Conservation (phyloP, 1,139 yeast species). For the Yamadazyma diospyri region DNA sequence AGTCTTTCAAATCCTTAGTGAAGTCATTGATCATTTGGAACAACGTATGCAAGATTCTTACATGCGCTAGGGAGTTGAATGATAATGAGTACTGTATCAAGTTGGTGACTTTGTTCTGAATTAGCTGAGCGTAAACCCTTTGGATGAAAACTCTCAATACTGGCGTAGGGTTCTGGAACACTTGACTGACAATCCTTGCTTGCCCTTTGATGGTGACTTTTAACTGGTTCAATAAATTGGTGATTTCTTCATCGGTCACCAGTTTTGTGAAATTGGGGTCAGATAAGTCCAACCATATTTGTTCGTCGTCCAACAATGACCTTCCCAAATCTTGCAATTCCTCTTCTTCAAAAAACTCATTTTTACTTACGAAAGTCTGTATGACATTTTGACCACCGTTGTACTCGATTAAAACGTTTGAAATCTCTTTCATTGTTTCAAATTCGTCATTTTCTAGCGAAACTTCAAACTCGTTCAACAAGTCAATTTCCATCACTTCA, state of each 20-base stretch:
- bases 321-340: conserved; percentile 33
- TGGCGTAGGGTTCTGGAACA: conserved; percentile 62
- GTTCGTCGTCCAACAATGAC: conserved; percentile 36
- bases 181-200: conserved; percentile 67
- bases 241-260: conserved; percentile 33
- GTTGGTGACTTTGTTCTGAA: conserved; percentile 64
- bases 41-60: conserved; percentile 68
- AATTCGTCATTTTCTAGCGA: conserved; percentile 59
- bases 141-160: conserved; percentile 72
- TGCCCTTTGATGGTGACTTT: conserved; percentile 57
- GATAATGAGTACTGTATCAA: conserved; percentile 64
- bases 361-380: conserved; percentile 78
- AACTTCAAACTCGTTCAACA: conserved; percentile 54
- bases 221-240: conserved; percentile 31
- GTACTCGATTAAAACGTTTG: conserved; percentile 73
- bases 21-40: conserved; percentile 60
- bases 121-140: conserved; percentile 72
- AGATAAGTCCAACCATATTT: conserved; percentile 32
- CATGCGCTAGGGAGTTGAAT: conserved; percentile 68
- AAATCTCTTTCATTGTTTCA: conserved; percentile 73
- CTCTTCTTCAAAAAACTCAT: conserved; percentile 57
- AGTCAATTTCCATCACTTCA: conserved; percentile 67
- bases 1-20: conserved; percentile 63
- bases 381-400: conserved; percentile 85
- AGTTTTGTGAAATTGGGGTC: conserved; percentile 34